phyloP scores from a whole-genome alignment of 1,284 basidiomycete species.

The Heliocybe sulcata region DNA sequence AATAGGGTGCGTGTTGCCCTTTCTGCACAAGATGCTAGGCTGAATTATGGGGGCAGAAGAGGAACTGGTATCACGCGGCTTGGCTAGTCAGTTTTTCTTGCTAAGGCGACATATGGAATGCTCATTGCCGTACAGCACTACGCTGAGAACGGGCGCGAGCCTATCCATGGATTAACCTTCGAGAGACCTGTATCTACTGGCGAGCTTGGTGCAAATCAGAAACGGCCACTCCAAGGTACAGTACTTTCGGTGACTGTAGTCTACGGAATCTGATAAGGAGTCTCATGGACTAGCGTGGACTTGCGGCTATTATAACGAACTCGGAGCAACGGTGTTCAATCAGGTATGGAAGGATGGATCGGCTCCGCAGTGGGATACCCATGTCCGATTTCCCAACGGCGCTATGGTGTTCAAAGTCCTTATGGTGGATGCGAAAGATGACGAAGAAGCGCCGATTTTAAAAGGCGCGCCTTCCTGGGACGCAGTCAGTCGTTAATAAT shows the following conservation, averaged over 20 bases:
- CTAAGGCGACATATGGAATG: not conserved
- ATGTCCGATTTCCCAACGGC: not conserved
- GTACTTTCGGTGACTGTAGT: not conserved
- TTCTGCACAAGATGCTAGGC: not conserved
- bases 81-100: not conserved
- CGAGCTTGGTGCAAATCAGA: not conserved
- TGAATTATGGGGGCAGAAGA: not conserved
- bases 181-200: not conserved
- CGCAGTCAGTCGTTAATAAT: not conserved
- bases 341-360: not conserved
- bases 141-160: not conserved
- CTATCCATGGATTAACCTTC: not conserved
- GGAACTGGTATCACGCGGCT: conserved; percentile 1
- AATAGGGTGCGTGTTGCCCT: not conserved
- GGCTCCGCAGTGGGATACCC: not conserved
- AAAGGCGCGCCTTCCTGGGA: not conserved
- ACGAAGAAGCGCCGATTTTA: not conserved
- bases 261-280: not conserved
- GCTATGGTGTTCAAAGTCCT: not conserved
- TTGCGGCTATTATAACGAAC: not conserved
- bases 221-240: not conserved
- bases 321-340: not conserved
- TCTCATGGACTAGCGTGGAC: not conserved
- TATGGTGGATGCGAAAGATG: not conserved
- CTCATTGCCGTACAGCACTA: not conserved